Base-by-base conservation (phyloP, 2,329 filamentous ascomycete species). In the Madurella fahalii region DNA sequence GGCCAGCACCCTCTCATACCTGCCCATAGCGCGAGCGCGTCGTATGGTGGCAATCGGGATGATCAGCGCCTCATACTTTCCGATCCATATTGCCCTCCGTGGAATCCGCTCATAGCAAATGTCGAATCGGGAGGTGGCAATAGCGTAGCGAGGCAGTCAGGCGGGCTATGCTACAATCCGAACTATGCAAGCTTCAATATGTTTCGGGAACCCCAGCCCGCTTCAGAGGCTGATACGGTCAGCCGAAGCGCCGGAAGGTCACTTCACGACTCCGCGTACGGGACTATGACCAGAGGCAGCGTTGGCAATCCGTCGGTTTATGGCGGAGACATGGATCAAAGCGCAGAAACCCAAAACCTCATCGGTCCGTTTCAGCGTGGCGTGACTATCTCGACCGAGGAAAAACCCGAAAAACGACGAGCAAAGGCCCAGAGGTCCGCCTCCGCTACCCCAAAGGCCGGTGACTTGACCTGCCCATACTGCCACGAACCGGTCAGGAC, bases 401-500 rank as follows among this genome's bases (percentile, higher is more conserved):
- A 58, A 11, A 40, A 50, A 15, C 5, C 44, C 3, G 37, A 39
- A 11, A 43, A 32, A 12, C 47, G 41, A 13, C 54, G 57, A 32
- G 16, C 31, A 15, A 60, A 54, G 43, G 52, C 39, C 39, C 57
- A 57, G 15, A 52, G 48, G 11, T 30, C 40, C 13, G 5, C 42
- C 11, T 40, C 39, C n/a, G 53, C 54, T 44, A 47, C 32, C 16
- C 30, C 51, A 9, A 55, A 50, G 1, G 11, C 25, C 31, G 56
- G 42, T 4, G 15, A 5, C 13, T 25, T 57, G 11, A n/a, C 45
- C 12, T 64, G 61, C 30, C 41, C 34, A 3, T 58, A 57, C 0
- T 84, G 81, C 60, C 34, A 67, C 0, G 69, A 68, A 30, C 7
- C 9, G 2, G 66, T 79, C 50, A 81, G 74, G 64, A 84, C 78